Evolutionary conservation across 495 filamentous ascomycete genomes (phyloP).

Genomic region (Amphirosellinia nigrospora): DNA sequence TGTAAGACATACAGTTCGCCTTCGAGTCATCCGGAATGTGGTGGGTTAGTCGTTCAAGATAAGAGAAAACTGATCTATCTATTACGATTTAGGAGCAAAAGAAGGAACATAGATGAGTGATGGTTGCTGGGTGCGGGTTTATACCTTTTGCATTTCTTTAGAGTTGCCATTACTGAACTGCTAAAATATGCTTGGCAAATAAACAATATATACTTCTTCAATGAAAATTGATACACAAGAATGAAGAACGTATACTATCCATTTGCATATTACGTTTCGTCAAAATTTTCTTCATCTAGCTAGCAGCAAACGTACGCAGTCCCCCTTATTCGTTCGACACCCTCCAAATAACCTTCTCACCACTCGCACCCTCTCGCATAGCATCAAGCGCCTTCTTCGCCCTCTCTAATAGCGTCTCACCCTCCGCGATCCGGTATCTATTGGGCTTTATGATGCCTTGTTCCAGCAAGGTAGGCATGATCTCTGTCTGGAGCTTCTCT

Average conservation of each 20-base stretch:
- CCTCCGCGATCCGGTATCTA: conserved; percentile 53
- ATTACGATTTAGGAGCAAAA: not conserved
- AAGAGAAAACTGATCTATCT: conserved; percentile 5
- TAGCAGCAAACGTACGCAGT: not conserved
- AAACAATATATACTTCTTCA: not conserved
- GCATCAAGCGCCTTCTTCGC: conserved; percentile 52
- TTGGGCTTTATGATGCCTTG: conserved; percentile 55
- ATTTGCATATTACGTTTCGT: not conserved
- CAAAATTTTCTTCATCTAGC: not conserved
- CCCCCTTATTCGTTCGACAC: conserved; percentile 33
- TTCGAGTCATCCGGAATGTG: conserved; percentile 17
- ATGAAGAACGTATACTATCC: not conserved
- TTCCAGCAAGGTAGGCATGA: conserved; percentile 55
- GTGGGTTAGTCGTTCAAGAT: not conserved
- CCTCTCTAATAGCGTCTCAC: conserved; percentile 54
- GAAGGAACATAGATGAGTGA: too few relatives aligned
- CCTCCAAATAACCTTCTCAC: conserved; percentile 58
- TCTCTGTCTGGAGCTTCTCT: conserved; percentile 52
- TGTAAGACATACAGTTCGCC: not conserved
- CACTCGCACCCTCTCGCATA: conserved; percentile 51
- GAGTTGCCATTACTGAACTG: too few relatives aligned
- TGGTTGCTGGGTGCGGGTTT: too few relatives aligned
- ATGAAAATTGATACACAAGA: not conserved
- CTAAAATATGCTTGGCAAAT: too few relatives aligned
- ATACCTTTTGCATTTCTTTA: too few relatives aligned